Percentiles rank a stretch among this genome's conserved stretches.
Conservation (phyloP, 2,329 filamentous ascomycete genomes). For the Colletotrichum sp. region DNA sequence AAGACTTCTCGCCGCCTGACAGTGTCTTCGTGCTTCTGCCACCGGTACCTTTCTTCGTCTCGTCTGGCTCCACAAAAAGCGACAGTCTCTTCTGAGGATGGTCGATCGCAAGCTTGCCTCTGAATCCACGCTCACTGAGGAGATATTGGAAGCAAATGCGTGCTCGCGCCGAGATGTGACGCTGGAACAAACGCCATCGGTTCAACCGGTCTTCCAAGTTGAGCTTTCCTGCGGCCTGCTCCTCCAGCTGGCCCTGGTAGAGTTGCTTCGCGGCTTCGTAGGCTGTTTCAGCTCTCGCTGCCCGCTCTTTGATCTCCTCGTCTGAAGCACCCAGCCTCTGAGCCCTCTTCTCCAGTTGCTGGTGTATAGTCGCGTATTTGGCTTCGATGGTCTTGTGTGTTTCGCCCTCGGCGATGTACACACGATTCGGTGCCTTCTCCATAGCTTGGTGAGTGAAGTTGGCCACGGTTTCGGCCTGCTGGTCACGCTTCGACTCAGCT, state of each 20-base stretch:
- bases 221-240: constrained; percentile 52
- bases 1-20: constrained; percentile 96
- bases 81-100: constrained; percentile 78
- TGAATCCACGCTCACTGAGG: constrained; percentile 86
- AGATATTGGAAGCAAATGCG: constrained; percentile 88
- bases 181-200: constrained; percentile 83
- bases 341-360: constrained; percentile 64
- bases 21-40: constrained; percentile 90
- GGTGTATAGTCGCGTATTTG: constrained; percentile 59
- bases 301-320: constrained; percentile 64
- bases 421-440: constrained; percentile 57
- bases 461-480: constrained; percentile 52
- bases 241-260: constrained; percentile 46
- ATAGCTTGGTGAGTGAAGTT: constrained; percentile 62
- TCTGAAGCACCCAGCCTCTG: constrained; percentile 66
- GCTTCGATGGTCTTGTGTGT: constrained; percentile 61
- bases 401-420: constrained; percentile 68
- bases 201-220: constrained; percentile 73
- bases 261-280: constrained; percentile 43
- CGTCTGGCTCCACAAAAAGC: constrained; percentile 75
- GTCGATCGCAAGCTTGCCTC: constrained; percentile 80
- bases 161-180: constrained; percentile 83
- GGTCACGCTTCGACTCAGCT: constrained; percentile 52
- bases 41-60: constrained; percentile 70
- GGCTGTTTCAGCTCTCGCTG: constrained; percentile 42